Percentiles rank a stretch among this genome's conserved stretches.
phyloP scores from a whole-genome alignment of 495 filamentous ascomycete genomes.

The Aspergillus haitiensis region DNA sequence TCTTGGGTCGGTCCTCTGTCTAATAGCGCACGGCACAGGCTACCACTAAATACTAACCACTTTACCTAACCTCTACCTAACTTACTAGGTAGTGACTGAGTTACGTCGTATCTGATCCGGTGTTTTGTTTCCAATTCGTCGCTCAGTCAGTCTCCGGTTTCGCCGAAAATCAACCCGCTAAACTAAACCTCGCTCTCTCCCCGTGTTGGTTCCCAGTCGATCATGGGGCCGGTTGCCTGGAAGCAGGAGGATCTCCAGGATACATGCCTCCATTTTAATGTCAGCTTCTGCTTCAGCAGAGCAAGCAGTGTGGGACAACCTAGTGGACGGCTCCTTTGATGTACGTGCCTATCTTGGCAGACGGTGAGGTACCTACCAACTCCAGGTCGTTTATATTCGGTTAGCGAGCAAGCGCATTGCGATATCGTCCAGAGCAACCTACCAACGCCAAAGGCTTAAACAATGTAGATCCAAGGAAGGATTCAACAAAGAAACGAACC shows the following conservation, averaged over 20 bases:
- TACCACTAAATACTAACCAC: not conserved
- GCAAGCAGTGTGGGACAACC: not conserved
- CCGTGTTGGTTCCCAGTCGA: slow-evolving; percentile 10
- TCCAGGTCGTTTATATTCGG: too few relatives aligned
- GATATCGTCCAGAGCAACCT: slow-evolving; percentile 20
- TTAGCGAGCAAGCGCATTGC: too few relatives aligned
- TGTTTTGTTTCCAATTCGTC: not conserved
- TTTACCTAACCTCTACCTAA: too few relatives aligned
- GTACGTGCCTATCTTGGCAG: not conserved
- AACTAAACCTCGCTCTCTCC: slow-evolving; percentile 2
- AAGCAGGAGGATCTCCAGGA: slow-evolving; percentile 3
- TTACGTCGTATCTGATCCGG: too few relatives aligned
- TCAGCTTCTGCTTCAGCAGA: not conserved
- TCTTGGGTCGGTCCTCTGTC: too few relatives aligned
- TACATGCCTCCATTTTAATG: not conserved
- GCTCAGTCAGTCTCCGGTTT: slow-evolving; percentile 14
- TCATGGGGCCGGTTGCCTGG: slow-evolving; percentile 17
- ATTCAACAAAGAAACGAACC: slow-evolving; percentile 1
- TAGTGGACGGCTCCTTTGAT: slow-evolving; percentile 15
- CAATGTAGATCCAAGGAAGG: slow-evolving; percentile 18
- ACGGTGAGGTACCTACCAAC: too few relatives aligned
- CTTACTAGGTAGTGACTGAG: too few relatives aligned
- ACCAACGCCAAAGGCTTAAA: slow-evolving; percentile 15
- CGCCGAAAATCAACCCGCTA: slow-evolving; percentile 10
- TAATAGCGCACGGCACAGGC: not conserved